Base-by-base conservation (phyloP, 164 flowering plant genomes). In the Litsea cubeba region DNA sequence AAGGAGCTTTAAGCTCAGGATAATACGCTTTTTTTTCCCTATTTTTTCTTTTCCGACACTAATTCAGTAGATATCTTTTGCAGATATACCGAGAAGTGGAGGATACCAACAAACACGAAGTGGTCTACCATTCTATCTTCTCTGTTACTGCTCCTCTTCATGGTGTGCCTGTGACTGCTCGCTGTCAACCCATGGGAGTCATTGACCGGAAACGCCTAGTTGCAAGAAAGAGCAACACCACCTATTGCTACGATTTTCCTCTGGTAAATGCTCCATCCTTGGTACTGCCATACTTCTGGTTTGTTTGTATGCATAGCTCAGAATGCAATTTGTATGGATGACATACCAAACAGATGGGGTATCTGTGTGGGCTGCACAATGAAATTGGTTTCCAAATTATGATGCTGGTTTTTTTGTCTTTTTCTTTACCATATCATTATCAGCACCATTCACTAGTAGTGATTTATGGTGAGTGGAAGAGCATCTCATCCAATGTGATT, bases 181-280 rank as follows among this genome's bases (percentile, higher is more conserved):
- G 76, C 20, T 89, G 92, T 82, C 87, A 88, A 73, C 92, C 97
- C 75, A 69, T 96, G 82, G 93, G 89, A 79, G 83, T 77, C 77
- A 88, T 96, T 70, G 97, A 90, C 62, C 79, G 84, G 62, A 94
- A 90, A 76, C 99, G 99, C 40, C 89, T 96, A 62, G 26, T 82
- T 75, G 98, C 99, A 60, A 88, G 97, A 80, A 94, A 82, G 81
- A 94, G 84, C 84, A 90, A 75, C 85, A 94, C 99, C 15, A 96
- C 99, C 65, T 96, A 96, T 80, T 96, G 98, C 94, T 96, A 96
- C 73, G 99, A 96, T 80, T 96, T 96, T 78, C 98, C 98, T 26
- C 83, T 96, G 94, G 99, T 94, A 67, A 75, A 62, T 8, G 40
- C 58, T 77, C 46, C 35, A 65, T 32, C 24, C 35, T 51, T 54